Evolutionary conservation across 2,329 filamentous ascomycete genomes (phyloP).

Genomic region (Alternaria ethzedia): DNA sequence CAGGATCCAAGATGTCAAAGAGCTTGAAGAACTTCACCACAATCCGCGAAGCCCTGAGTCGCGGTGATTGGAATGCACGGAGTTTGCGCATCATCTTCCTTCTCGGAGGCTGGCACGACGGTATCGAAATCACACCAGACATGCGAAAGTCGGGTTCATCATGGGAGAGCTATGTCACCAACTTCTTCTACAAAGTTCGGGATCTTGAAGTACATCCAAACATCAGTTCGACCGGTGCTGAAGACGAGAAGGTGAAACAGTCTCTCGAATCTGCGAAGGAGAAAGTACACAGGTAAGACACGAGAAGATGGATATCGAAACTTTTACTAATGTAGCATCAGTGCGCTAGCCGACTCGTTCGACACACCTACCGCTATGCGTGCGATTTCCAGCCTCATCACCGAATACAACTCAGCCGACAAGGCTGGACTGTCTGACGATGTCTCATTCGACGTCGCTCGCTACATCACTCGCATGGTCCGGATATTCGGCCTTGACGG

Average conservation of each 20-base stretch:
- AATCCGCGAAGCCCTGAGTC: slow-evolving; percentile 78
- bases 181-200: slow-evolving; percentile 67
- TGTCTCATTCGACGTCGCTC: slow-evolving; percentile 64
- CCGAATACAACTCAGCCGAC: slow-evolving; percentile 70
- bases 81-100: slow-evolving; percentile 86
- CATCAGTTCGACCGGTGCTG: slow-evolving; percentile 34
- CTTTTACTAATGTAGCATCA: background rate
- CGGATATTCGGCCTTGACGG: slow-evolving; percentile 83
- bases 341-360: slow-evolving; percentile 81
- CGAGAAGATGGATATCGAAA: background rate
- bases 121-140: slow-evolving; percentile 87
- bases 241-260: slow-evolving; percentile 53
- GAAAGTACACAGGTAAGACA: slow-evolving; percentile 57
- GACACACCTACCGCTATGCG: slow-evolving; percentile 83
- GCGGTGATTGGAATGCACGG: slow-evolving; percentile 75
- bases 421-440: slow-evolving; percentile 51
- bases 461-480: slow-evolving; percentile 83
- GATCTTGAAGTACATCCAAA: slow-evolving; percentile 54
- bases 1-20: slow-evolving; percentile 95
- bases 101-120: slow-evolving; percentile 87
- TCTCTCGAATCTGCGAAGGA: slow-evolving; percentile 62
- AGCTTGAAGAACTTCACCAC: slow-evolving; percentile 95
- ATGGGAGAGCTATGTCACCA: slow-evolving; percentile 82
- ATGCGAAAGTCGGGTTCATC: slow-evolving; percentile 74
- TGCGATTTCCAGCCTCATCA: slow-evolving; percentile 77